A percentile compares a stretch with the other conserved stretches of the same genome.
phyloP scores from a whole-genome alignment of 495 filamentous ascomycete species.

The Lindgomyces ingoldianus region DNA sequence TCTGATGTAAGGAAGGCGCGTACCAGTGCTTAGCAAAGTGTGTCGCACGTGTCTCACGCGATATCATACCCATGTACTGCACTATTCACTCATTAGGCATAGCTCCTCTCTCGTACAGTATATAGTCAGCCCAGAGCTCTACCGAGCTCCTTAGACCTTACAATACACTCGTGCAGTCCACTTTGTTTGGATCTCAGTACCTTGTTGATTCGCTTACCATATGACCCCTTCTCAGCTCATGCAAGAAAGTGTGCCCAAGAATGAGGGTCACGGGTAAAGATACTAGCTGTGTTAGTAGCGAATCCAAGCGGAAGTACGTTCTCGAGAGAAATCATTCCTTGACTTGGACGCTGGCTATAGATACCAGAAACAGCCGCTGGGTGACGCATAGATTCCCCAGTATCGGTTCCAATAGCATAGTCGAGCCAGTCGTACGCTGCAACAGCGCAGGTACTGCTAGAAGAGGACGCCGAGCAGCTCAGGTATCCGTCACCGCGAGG shows the following conservation, averaged over 20 bases:
- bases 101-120: no score
- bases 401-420: constrained; percentile 39
- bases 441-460: constrained; percentile 34
- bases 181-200: no score
- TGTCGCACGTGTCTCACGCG: no score
- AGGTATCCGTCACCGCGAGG: constrained; percentile 36
- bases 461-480: constrained; percentile 36
- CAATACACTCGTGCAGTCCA: no score
- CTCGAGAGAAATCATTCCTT: constrained; percentile 39
- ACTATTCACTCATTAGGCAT: no score
- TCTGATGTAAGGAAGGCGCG: constrained; percentile 42
- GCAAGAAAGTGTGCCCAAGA: constrained; percentile 47
- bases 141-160: no score
- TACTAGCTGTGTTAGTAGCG: constrained; percentile 42
- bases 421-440: constrained; percentile 39
- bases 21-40: constrained; percentile 49
- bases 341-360: constrained; percentile 40
- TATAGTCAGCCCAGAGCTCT: no score
- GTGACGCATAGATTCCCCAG: constrained; percentile 38
- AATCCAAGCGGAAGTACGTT: constrained; percentile 35
- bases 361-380: constrained; percentile 39
- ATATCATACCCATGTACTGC: no score
- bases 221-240: no score
- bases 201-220: no score
- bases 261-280: constrained; percentile 45